Evolutionary conservation across 495 filamentous ascomycete species (phyloP).

Genomic region (Hypoxylon perforatum): DNA sequence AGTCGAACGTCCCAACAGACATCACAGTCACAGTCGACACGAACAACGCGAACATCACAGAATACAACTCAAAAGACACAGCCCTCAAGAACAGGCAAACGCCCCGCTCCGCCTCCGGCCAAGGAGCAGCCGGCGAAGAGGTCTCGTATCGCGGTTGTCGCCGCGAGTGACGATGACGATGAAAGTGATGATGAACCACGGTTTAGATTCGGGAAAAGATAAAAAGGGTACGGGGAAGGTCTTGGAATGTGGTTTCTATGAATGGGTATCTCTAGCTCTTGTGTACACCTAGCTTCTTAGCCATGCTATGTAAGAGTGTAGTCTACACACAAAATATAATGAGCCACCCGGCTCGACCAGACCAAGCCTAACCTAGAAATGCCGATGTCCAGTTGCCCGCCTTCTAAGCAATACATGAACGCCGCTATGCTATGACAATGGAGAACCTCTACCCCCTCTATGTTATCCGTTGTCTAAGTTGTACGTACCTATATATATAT

Average conservation of each 20-base stretch:
- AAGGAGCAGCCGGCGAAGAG: conserved; percentile 58
- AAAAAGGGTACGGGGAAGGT: conserved; percentile 29
- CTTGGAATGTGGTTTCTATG: conserved; percentile 1
- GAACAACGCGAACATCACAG: conserved; percentile 44
- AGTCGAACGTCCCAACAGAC: conserved; percentile 37
- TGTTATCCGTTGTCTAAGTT: conserved; percentile 1
- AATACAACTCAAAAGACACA: conserved; percentile 36
- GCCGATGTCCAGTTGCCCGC: not conserved
- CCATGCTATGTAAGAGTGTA: conserved; percentile 7
- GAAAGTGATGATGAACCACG: conserved; percentile 63
- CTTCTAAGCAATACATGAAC: conserved; percentile 14
- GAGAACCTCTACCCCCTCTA: not conserved
- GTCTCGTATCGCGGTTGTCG: conserved; percentile 43
- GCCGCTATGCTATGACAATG: conserved; percentile 12
- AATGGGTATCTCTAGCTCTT: conserved; percentile 31
- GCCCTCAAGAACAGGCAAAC: conserved; percentile 48
- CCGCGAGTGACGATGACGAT: conserved; percentile 60
- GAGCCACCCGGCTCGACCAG: not conserved
- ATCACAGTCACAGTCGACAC: conserved; percentile 47
- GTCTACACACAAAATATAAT: not conserved
- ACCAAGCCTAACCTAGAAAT: not conserved
- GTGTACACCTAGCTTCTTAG: conserved; percentile 23
- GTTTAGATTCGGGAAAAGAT: conserved; percentile 69
- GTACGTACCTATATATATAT: not conserved
- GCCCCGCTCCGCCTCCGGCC: conserved; percentile 48